Percentiles rank a stretch among this genome's conserved stretches.
phyloP scores from a whole-genome alignment of 78 protist species.

The Anaeramoeba flamelloides region DNA sequence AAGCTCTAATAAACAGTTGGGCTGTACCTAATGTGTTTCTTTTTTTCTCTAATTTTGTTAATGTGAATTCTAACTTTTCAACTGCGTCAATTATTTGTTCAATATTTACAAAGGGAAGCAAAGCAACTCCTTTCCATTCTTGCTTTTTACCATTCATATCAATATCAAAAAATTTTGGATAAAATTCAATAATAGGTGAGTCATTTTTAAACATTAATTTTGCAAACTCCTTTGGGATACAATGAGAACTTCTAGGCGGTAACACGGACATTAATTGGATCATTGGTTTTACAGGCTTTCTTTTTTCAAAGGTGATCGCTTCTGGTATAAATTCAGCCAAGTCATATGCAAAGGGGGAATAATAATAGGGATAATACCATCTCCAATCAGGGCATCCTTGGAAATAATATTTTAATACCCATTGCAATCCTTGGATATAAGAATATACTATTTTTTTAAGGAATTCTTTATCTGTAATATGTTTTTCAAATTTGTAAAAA shows the following conservation, averaged over 20 bases:
- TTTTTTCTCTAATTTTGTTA: no score
- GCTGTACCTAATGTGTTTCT: no score
- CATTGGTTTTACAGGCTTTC: conserved; percentile 68
- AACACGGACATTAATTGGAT: conserved; percentile 88
- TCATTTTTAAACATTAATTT: not conserved
- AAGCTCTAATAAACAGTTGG: no score
- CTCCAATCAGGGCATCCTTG: not conserved
- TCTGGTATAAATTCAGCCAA: not conserved
- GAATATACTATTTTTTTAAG: not conserved
- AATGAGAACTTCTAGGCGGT: conserved; percentile 32
- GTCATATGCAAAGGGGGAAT: not conserved
- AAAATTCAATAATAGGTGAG: not conserved
- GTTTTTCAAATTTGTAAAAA: not conserved
- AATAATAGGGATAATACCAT: not conserved
- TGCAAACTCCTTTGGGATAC: not conserved
- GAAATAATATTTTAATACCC: not conserved
- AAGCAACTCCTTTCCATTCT: not conserved
- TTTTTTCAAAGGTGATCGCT: not conserved
- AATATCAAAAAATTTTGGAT: not conserved
- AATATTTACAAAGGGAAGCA: not conserved
- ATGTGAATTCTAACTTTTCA: no score
- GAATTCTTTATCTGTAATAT: not conserved
- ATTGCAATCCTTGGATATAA: not conserved
- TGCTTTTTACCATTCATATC: not conserved
- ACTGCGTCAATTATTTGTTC: no score